Evolutionary conservation across 805 yeast species (phyloP), one percentile per base, ranked within the genome.

Genomic region (Pichia occidentalis): DNA sequence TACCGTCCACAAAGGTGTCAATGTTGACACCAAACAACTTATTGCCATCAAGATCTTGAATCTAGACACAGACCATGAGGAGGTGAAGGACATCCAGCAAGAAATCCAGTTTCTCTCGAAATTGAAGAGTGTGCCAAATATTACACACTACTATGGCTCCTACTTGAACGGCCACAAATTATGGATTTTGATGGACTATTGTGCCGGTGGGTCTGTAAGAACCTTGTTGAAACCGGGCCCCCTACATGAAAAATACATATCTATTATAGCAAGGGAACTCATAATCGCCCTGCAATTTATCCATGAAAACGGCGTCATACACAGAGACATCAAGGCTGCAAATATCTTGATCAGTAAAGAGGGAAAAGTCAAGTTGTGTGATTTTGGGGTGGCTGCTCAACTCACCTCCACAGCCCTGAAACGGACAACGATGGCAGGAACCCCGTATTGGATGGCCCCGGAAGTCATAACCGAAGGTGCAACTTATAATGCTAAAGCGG

Each of bases 381-480:
- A 92, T 60, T 92, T 92, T 62, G 99, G 99, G 23, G 98, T 94
- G 17, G 98, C 99, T 1, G 97, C 97, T 2, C 90, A 86, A 56
- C 65, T 88, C 30, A 76, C 94, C 3, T 71, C 88, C 25, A 72
- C 80, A 26, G 75, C 78, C 14, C 58, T 80, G 32, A 85, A 87
- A 56, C 70, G 98, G 50, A 84, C 90, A 24, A 92, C 98, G 0
- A 87, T 94, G 76, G 97, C 95, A 0, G 95, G 95, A 7, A 84
- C 95, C 1, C 94, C 94, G 0, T 92, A 87, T 56, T 92, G 98
- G 98, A 92, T 92, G 98, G 97, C 98, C 0, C 98, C 98, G 0
- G 98, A 90, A 59, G 98, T 90, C 23, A 90, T 90, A 27, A 73
- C 85, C 63, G 97, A 90, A 59, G 95, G 94, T 28, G 83, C 81